Conservation (phyloP, 768 basidiomycete species). For the Trametes punicea region DNA sequence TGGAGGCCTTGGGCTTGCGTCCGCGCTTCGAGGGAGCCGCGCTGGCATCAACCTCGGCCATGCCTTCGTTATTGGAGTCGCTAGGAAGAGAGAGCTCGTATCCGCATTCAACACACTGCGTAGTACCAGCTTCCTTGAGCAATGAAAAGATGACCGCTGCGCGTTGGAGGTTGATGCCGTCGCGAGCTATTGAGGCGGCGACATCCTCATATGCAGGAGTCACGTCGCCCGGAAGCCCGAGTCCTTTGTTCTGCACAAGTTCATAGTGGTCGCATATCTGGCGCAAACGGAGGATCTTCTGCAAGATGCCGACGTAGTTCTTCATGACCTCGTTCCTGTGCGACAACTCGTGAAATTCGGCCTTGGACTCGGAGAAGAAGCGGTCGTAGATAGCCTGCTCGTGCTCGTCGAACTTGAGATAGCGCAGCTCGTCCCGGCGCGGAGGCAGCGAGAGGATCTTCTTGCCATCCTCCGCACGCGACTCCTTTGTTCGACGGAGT, state of each 20-base stretch:
- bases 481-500: slow-evolving; percentile 93
- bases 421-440: slow-evolving; percentile 83
- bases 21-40: slow-evolving; percentile 48
- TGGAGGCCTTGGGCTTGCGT: slow-evolving; percentile 46
- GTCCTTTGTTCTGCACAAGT: slow-evolving; percentile 64
- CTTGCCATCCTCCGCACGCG: slow-evolving; percentile 74
- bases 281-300: slow-evolving; percentile 92
- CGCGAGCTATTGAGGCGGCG: slow-evolving; percentile 64
- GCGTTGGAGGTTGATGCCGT: slow-evolving; percentile 73
- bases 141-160: slow-evolving; percentile 85
- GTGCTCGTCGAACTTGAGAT: slow-evolving; percentile 76
- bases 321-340: slow-evolving; percentile 94
- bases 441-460: slow-evolving; percentile 86
- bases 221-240: slow-evolving; percentile 47
- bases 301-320: slow-evolving; percentile 96
- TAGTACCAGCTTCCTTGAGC: slow-evolving; percentile 80
- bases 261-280: slow-evolving; percentile 98
- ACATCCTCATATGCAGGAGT: slow-evolving; percentile 74
- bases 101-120: slow-evolving; percentile 88
- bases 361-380: slow-evolving; percentile 87
- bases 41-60: slow-evolving; percentile 45
- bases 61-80: slow-evolving; percentile 36
- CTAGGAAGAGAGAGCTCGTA: slow-evolving; percentile 59
- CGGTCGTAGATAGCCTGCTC: slow-evolving; percentile 86
- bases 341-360: slow-evolving; percentile 84